phyloP scores from a whole-genome alignment of 192 early-diverging fungal genomes.

The Entomortierella chlamydospora region DNA sequence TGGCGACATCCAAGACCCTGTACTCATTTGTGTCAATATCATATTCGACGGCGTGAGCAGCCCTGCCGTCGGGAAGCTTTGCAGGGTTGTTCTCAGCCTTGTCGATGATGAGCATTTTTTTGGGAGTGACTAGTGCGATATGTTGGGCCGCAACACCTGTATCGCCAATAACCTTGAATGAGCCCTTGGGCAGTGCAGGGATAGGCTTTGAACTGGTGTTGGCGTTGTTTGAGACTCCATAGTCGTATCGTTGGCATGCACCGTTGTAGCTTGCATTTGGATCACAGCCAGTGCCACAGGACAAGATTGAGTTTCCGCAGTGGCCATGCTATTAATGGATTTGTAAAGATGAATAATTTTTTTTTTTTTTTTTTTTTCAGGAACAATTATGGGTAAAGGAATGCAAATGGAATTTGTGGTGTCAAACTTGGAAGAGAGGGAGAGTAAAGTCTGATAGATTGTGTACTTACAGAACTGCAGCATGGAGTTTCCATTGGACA shows the following conservation, averaged over 20 bases:
- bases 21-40: conserved; percentile 59
- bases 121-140: conserved; percentile 58
- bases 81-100: conserved; percentile 66
- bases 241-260: conserved; percentile 18
- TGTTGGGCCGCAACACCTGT: conserved; percentile 67
- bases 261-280: conserved; percentile 30
- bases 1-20: conserved; percentile 57
- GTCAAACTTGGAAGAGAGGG: background rate
- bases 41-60: conserved; percentile 60
- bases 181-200: conserved; percentile 32
- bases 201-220: conserved; percentile 4
- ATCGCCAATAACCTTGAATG: conserved; percentile 46
- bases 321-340: conserved; percentile 23
- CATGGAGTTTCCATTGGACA: conserved; percentile 40
- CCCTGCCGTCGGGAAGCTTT: conserved; percentile 54
- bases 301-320: conserved; percentile 43
- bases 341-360: background rate
- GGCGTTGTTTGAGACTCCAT: background rate
- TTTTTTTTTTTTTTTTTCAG: too few relatives aligned
- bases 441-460: background rate
- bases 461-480: conserved; percentile 39
- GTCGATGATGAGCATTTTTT: conserved; percentile 63
- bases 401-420: too few relatives aligned
- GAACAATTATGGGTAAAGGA: too few relatives aligned
- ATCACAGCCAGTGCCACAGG: conserved; percentile 38